Conservation (phyloP, 805 yeast genomes). For the Yueomyces sinensis region DNA sequence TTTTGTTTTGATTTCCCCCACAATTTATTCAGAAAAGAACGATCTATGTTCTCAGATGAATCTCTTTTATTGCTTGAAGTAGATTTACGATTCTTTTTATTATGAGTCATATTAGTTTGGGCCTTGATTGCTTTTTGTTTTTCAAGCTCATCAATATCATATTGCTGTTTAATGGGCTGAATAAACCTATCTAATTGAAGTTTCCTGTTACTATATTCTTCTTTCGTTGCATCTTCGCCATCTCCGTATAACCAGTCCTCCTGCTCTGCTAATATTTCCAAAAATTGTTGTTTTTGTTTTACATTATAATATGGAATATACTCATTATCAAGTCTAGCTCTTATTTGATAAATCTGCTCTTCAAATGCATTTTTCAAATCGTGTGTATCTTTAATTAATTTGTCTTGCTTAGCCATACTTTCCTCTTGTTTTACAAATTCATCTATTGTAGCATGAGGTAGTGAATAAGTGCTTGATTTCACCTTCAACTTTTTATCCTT, state of each 20-base stretch:
- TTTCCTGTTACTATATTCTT: too few species aligned
- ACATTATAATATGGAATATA: conserved; percentile 81
- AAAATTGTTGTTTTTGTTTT: conserved; percentile 73
- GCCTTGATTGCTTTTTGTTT: too few species aligned
- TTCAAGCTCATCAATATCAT: too few species aligned
- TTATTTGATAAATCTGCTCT: conserved; percentile 94
- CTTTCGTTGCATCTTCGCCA: conserved; percentile 93
- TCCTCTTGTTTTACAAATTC: conserved; percentile 69
- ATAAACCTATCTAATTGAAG: too few species aligned
- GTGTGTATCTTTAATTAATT: conserved; percentile 96
- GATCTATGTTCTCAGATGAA: too few species aligned
- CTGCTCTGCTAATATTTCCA: conserved; percentile 62
- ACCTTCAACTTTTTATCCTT: conserved; percentile 73
- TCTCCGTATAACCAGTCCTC: conserved; percentile 99
- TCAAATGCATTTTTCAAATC: conserved; percentile 96
- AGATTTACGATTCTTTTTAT: too few species aligned
- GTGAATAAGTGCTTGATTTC: conserved; percentile 45
- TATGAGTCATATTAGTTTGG: too few species aligned
- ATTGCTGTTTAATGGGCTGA: too few species aligned
- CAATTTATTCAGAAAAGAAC: too few species aligned
- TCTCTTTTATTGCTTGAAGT: too few species aligned
- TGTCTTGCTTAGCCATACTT: conserved; percentile 77
- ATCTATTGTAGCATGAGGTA: conserved; percentile 42
- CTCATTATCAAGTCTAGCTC: conserved; percentile 91
- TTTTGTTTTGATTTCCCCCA: too few species aligned